These are phyloP conservation scores for Ilyonectria robusta DNA, from an alignment of 2,329 filamentous ascomycete genomes.

Conservation along the genomic window DNA sequence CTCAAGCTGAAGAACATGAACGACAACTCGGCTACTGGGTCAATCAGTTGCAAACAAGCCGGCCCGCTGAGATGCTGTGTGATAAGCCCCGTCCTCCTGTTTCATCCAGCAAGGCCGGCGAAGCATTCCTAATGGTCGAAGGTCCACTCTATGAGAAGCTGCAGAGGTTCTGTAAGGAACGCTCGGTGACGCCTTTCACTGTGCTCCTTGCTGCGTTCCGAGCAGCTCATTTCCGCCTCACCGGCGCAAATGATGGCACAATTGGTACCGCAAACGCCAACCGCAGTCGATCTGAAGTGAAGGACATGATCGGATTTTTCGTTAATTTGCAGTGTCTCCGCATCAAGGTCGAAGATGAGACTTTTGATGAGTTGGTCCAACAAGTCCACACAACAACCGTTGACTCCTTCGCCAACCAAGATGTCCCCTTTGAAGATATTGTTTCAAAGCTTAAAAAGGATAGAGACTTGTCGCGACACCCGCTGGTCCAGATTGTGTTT, in stretches of 20 bases:
- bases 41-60: slow-evolving; percentile 5
- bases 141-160: slow-evolving; percentile 18
- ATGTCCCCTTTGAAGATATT: slow-evolving; percentile 42
- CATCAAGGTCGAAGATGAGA: slow-evolving; percentile 27
- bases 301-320: slow-evolving; percentile 40
- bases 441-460: slow-evolving; percentile 29
- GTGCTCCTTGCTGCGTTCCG: slow-evolving; percentile 42
- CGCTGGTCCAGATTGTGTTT: slow-evolving; percentile 37
- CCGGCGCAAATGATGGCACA: slow-evolving; percentile 35
- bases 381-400: slow-evolving; percentile 28
- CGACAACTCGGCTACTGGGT: slow-evolving; percentile 24
- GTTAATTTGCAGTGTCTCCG: slow-evolving; percentile 43
- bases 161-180: slow-evolving; percentile 25
- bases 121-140: slow-evolving; percentile 25
- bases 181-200: slow-evolving; percentile 16
- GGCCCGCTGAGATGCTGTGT: slow-evolving; percentile 26
- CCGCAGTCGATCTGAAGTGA: slow-evolving; percentile 29
- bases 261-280: slow-evolving; percentile 40
- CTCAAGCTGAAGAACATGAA: slow-evolving; percentile 1
- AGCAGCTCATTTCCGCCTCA: slow-evolving; percentile 44
- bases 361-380: slow-evolving; percentile 36
- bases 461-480: slow-evolving; percentile 32
- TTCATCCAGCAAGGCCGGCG: slow-evolving; percentile 25
- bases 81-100: slow-evolving; percentile 24
- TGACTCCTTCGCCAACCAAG: slow-evolving; percentile 39